Evolutionary conservation across 2,329 filamentous ascomycete species (phyloP), one percentile per base, ranked within the genome.

Genomic region (Talaromyces sp.): DNA sequence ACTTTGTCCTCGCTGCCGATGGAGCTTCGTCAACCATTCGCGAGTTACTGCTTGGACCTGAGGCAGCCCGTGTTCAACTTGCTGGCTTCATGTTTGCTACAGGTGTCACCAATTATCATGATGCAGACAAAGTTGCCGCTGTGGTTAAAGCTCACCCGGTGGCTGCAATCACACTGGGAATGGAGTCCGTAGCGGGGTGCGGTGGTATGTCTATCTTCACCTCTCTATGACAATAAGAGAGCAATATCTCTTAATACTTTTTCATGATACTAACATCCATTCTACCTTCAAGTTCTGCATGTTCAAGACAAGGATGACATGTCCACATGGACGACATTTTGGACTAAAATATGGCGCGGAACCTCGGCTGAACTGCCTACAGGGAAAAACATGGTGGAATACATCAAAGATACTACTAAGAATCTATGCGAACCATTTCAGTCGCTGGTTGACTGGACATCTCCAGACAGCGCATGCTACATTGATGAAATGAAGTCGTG

Each of bases 401-500:
- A 52, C 31, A 64, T 64, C 41, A 64, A 64, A 16, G 16, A 54
- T 39, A 64, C 35, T 11, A 64, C 62, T 22, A 54, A 37, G 22
- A 50, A 58, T 39, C 8, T 64, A 11, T 64, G 62, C 39, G 62
- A 64, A 27, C 62, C 62, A 19, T 64, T 64, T 41, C 56, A 64
- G 24, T 52, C 62, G 7, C n/a, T 64, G 16, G 22, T 64, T 33
- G 43, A 60, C 24, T 64, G 54, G 33, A 64, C 62, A 2, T 56
- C 62, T 19, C 16, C 33, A 11, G 62, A 52, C 16, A 60, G 62
- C 31, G 24, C 39, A 33, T 64, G 62, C n/a, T 64, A 60, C 60
- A 35, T 64, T 1, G 62, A 64, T 52, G 62, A 64, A 37, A 64
- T 64, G 62, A 64, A 60, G 31, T 64, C 43, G 49, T 64, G 62